These are phyloP conservation scores for Aspergillus persii DNA, from an alignment of 2,329 filamentous ascomycete species.

Conservation along the genomic window DNA sequence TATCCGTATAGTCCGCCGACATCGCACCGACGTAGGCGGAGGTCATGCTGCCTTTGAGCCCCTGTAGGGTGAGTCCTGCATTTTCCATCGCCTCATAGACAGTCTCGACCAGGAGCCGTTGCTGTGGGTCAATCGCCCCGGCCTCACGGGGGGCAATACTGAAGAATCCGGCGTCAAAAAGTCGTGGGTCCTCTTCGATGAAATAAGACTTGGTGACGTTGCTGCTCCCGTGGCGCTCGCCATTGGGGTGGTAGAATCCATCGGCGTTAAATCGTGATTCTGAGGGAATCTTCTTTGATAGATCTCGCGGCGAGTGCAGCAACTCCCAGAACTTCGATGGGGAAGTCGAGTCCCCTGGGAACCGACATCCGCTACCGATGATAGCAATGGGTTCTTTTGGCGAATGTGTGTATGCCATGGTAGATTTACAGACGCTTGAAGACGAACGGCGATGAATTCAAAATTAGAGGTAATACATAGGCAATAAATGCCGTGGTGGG, in stretches of 20 bases:
- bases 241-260: conserved; percentile 21
- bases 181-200: conserved; percentile 17
- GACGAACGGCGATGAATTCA: neutral
- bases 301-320: conserved; percentile 16
- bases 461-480: neutral
- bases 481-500: neutral
- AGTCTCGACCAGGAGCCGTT: conserved; percentile 29
- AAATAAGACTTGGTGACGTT: conserved; percentile 27
- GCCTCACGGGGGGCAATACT: conserved; percentile 20
- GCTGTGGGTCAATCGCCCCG: conserved; percentile 34
- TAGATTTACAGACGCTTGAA: neutral
- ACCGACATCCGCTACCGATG: conserved; percentile 45
- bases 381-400: conserved; percentile 43
- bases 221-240: conserved; percentile 25
- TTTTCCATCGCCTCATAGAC: conserved; percentile 40
- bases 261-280: conserved; percentile 24
- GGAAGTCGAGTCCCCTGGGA: conserved; percentile 39
- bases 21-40: conserved; percentile 28
- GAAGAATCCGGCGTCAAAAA: conserved; percentile 27
- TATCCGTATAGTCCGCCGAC: conserved; percentile 23
- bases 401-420: conserved; percentile 8
- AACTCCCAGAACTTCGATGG: conserved; percentile 45
- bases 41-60: conserved; percentile 25
- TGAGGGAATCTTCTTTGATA: conserved; percentile 17
- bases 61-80: conserved; percentile 19